Evolutionary conservation across 495 filamentous ascomycete species (phyloP).

Genomic region (Lepraria neglecta): DNA sequence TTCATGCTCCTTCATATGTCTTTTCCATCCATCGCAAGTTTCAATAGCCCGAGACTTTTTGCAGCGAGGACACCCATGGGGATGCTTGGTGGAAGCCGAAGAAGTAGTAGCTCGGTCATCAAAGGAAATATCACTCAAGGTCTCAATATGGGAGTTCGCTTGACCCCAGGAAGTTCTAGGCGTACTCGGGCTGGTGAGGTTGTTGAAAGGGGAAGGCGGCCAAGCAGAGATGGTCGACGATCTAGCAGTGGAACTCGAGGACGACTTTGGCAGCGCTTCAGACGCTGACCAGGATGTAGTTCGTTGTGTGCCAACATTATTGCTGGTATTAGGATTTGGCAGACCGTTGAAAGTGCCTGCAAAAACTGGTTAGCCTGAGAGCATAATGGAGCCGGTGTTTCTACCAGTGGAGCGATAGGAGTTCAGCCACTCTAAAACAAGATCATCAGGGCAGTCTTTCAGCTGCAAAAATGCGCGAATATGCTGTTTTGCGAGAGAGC

Average conservation of each 20-base stretch:
- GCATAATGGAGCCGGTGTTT: not conserved
- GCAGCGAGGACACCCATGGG: too few species aligned
- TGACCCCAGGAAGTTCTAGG: not conserved
- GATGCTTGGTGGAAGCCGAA: not conserved
- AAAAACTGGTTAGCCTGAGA: too few species aligned
- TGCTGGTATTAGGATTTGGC: too few species aligned
- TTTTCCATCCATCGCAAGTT: too few species aligned
- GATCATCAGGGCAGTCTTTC: not conserved
- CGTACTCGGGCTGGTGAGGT: not conserved
- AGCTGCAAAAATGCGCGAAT: not conserved
- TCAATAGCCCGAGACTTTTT: too few species aligned
- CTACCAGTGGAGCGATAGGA: not conserved
- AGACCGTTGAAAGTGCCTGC: too few species aligned
- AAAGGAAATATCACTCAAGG: not conserved
- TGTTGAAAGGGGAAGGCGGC: not conserved
- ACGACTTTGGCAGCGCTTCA: too few species aligned
- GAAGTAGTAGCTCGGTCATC: not conserved
- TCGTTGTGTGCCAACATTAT: not conserved
- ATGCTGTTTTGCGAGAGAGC: not conserved
- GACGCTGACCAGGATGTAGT: not conserved
- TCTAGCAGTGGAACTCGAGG: not conserved
- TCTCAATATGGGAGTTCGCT: not conserved
- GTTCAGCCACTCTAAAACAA: not conserved
- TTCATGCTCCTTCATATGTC: too few species aligned
- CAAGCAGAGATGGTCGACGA: not conserved